Base-by-base conservation (phyloP, 768 basidiomycete species). In the Xanthoconium stramineum region DNA sequence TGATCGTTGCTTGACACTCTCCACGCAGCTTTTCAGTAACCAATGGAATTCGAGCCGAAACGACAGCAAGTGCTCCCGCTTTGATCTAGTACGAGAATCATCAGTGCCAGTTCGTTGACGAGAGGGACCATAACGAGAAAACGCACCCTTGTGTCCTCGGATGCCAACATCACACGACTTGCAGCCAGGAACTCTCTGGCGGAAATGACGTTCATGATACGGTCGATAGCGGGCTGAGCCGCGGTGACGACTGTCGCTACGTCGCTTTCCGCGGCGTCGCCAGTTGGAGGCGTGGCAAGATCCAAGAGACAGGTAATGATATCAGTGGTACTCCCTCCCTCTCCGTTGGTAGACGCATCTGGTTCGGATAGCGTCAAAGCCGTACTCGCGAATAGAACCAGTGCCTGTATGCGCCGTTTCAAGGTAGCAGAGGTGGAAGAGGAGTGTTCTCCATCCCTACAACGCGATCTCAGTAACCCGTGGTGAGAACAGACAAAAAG, bases 121-220 rank as follows among this genome's bases (percentile, higher is more conserved):
- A 36, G 12, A 55, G 64, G 11, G 12, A 4, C 13, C 28, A 33
- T 0, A 12, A 14, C 1, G 19, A 1, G 20, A 24, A 35, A 12
- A 55, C 81, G 60, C 55, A 90, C 89, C 66, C 73, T 72, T 29
- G 67, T 53, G 40, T 88, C 80, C 2, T 77, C 74, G 5, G 80
- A 83, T 30, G 76, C 70, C 13, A 91, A 63, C 72, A 91, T 84
- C 2, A 76, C 72, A 19, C 80, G 53, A 6, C 83, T 72, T 6
- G 88, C 78, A 29, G 69, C 64, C 50, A 90, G 72, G 72, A 96
- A 95, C 61, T 87, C 82, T 32, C 73, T 68, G 3, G 86, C 92
- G 9, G 87, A 80, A 73, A 95, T 85, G 42, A 84, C 79, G 24
- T 70, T 75, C 50, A 93, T 78, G 3, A 82, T 74, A 45, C 76